Evolutionary conservation across 345 rosid species (phyloP), one percentile per base, ranked within the genome.

Genomic region (Linum usitatissimum): DNA sequence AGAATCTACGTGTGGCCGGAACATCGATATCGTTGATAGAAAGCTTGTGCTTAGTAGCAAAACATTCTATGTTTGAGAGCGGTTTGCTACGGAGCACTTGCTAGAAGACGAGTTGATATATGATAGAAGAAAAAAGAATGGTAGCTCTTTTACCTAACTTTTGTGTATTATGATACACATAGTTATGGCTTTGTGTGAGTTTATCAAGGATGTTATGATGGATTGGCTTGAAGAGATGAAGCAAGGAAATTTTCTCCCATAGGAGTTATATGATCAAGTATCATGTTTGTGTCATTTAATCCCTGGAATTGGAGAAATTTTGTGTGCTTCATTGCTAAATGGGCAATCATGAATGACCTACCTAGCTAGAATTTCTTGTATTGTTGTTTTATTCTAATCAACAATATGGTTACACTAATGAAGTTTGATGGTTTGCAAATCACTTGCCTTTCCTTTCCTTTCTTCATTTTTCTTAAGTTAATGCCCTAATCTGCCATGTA

Each of bases 31-130:
- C 59, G 5, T 51, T 55, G n/a, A n/a, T 30, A 15, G 51, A 45
- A 73, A 76, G 87, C 81, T 76, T 60, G 84, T 86, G 94, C 86
- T 86, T 84, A 54, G 83, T 81, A 79, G 69, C 90, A 82, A 86
- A 86, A 78, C 63, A 71, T 73, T 87, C 86, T 78, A 80, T 6
- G 54, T 36, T 60, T 60, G 64, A 40, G 85, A 78, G 71, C 67
- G 80, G 77, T 86, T 86, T 86, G 94, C 64, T 81, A 74, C 68
- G 63, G 86, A 84, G 88, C 90, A 86, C 78, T 71, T 51, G 88
- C 79, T 30, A 55, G 59, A 21, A 15, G 73, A 63, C 70, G 70
- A 76, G 75, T 78, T 45, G 49, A 54, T 53, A 68, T 61, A 54
- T 28, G 55, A 45, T 53, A 17, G 58, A 40, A 36, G 45, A 21